Evolutionary conservation across 179 eudicot species (phyloP).

Genomic region (Nepenthes alata): DNA sequence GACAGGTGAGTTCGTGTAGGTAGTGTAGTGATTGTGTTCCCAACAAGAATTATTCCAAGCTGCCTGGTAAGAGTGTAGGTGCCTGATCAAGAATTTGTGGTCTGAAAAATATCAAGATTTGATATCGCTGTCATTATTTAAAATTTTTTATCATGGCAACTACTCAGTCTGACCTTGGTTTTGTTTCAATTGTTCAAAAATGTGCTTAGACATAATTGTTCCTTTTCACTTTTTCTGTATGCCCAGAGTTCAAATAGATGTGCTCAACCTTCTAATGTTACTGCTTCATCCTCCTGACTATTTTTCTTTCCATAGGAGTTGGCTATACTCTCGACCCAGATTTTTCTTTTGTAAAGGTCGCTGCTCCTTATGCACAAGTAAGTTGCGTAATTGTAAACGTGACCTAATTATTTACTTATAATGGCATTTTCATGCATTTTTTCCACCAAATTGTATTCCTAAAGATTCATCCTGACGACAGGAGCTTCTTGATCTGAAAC

Average conservation of each 20-base stretch:
- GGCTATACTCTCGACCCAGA: conserved; percentile 76
- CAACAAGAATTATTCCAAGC: too few species aligned
- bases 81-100: too few species aligned
- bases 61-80: too few species aligned
- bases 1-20: too few species aligned
- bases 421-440: background rate
- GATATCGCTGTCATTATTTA: too few species aligned
- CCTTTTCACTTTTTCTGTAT: too few species aligned
- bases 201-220: too few species aligned
- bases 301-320: conserved; percentile 39
- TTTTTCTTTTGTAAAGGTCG: conserved; percentile 86
- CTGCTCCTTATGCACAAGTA: conserved; percentile 98
- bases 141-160: too few species aligned
- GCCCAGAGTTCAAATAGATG: background rate
- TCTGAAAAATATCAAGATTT: too few species aligned
- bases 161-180: too few species aligned
- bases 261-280: background rate
- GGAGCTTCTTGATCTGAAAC: conserved; percentile 92
- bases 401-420: background rate
- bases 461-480: conserved; percentile 19
- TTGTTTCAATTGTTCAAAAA: too few species aligned
- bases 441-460: background rate
- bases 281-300: background rate
- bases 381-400: conserved; percentile 7
- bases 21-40: too few species aligned